Evolutionary conservation across 192 early-diverging fungal species (phyloP).

Genomic region (Backusella sp.): DNA sequence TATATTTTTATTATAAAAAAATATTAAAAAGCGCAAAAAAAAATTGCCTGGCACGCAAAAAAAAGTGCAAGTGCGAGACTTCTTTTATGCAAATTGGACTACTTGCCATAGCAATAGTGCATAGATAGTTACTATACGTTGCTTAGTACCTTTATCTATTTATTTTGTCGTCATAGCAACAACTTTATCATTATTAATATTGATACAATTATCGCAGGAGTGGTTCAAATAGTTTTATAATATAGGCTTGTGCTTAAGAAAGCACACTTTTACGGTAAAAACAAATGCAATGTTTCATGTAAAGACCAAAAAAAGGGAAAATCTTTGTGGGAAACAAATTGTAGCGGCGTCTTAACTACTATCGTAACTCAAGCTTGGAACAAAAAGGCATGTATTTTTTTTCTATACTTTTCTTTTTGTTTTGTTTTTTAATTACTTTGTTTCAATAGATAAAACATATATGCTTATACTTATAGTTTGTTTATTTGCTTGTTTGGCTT

Average conservation of each 20-base stretch:
- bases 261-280: neutral
- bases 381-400: neutral
- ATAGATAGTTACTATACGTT: no score
- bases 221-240: no score
- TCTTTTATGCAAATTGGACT: no score
- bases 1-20: no score
- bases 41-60: no score
- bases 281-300: neutral
- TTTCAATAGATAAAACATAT: constrained; percentile 3
- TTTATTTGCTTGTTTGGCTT: neutral
- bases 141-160: no score
- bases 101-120: no score
- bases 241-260: neutral
- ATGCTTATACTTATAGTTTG: neutral
- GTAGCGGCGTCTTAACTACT: neutral
- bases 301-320: neutral
- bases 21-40: no score
- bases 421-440: neutral
- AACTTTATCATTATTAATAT: no score
- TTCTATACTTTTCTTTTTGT: neutral
- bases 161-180: no score
- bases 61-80: no score
- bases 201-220: no score
- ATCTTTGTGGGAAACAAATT: neutral
- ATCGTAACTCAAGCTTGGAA: neutral